Conservation (phyloP, 805 yeast species). For the Nakazawaea siamensis region DNA sequence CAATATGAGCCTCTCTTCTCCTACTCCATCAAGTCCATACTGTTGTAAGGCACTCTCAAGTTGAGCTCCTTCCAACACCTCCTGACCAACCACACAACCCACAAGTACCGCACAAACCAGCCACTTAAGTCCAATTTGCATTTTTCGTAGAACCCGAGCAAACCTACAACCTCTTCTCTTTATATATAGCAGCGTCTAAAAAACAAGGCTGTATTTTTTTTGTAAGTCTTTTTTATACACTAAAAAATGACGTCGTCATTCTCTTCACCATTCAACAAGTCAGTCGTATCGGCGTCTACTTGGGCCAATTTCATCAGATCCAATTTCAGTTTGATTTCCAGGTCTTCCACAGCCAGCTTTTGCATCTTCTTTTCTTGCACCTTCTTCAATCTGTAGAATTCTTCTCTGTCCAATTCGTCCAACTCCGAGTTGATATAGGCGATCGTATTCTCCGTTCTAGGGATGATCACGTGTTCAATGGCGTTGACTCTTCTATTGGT, state of each 20-base stretch:
- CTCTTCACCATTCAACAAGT: slow-evolving; percentile 22
- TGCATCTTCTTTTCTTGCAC: slow-evolving; percentile 91
- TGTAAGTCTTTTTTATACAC: too few relatives aligned
- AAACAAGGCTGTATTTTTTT: too few relatives aligned
- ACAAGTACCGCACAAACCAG: too few relatives aligned
- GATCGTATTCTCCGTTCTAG: slow-evolving; percentile 95
- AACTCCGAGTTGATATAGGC: slow-evolving; percentile 86
- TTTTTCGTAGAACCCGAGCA: too few relatives aligned
- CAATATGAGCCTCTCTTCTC: slow-evolving; percentile 4
- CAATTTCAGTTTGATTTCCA: slow-evolving; percentile 31
- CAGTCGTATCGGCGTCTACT: slow-evolving; percentile 12
- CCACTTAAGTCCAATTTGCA: too few relatives aligned
- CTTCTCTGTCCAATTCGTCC: slow-evolving; percentile 97
- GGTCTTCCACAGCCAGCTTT: slow-evolving; percentile 60
- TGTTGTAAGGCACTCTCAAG: background rate
- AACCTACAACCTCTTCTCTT: too few relatives aligned
- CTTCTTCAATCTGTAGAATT: slow-evolving; percentile 91
- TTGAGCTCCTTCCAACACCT: too few relatives aligned
- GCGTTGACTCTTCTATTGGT: slow-evolving; percentile 98
- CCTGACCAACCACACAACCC: too few relatives aligned
- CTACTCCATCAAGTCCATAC: background rate
- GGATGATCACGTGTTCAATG: slow-evolving; percentile 95
- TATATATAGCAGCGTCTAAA: too few relatives aligned
- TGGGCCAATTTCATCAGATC: slow-evolving; percentile 3
- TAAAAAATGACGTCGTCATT: slow-evolving; percentile 32